Percentiles rank a stretch among this genome's conserved stretches.
Evolutionary conservation across 2,329 filamentous ascomycete genomes (phyloP).

Genomic region (Cladophialophora yegresii): DNA sequence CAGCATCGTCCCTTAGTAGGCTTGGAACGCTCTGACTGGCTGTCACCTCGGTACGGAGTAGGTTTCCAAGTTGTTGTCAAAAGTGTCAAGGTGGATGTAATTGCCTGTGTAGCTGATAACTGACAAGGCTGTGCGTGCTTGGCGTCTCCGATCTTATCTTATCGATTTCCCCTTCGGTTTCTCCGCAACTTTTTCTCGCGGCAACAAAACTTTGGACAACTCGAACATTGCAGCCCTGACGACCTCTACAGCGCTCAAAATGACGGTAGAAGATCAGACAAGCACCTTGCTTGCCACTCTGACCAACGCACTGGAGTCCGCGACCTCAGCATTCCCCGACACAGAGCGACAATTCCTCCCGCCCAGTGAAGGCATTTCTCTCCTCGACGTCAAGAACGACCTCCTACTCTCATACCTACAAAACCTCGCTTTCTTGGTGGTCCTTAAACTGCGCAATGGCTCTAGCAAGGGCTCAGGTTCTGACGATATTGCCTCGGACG

Average conservation of each 20-base stretch:
- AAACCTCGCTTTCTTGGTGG: constrained; percentile 83
- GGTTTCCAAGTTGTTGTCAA: background rate
- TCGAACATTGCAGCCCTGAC: background rate
- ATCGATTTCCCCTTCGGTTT: background rate
- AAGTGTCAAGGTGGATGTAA: too few species aligned
- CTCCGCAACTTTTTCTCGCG: constrained; percentile 6
- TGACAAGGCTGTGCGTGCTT: background rate
- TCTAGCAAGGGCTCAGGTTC: constrained; percentile 40
- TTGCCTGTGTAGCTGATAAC: too few species aligned
- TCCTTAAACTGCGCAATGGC: constrained; percentile 69
- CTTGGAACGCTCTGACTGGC: too few species aligned
- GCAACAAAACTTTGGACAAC: background rate
- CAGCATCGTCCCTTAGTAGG: background rate
- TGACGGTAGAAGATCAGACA: constrained; percentile 29
- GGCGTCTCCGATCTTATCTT: constrained; percentile 10
- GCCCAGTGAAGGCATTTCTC: constrained; percentile 80
- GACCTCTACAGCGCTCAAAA: constrained; percentile 9
- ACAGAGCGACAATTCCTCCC: constrained; percentile 68
- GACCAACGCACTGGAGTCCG: constrained; percentile 27
- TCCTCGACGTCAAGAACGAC: constrained; percentile 95
- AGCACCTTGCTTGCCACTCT: constrained; percentile 27
- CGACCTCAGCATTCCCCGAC: constrained; percentile 30
- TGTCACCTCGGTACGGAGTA: background rate
- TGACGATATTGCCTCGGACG: constrained; percentile 59
- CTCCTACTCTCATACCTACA: constrained; percentile 95